Evolutionary conservation across 108 stramenopile species (phyloP), one percentile per base, ranked within the genome.

Genomic region (Pseudonitzschia multistriata): DNA sequence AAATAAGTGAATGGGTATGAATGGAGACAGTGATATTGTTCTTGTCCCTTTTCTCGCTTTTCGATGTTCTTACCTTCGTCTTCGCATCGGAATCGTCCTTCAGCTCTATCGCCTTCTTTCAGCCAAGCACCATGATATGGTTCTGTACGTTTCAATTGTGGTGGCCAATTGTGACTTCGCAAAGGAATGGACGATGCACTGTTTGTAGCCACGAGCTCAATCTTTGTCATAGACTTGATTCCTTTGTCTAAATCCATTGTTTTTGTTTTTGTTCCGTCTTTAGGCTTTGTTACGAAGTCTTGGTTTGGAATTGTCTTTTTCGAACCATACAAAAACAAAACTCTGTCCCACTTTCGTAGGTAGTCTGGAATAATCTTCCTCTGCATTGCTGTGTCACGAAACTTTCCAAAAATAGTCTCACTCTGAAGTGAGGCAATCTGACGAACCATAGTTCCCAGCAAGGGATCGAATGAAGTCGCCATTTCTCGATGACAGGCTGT

Each of bases 31-130:
- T 37, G 37, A 8, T 15, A 24, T n/a, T 39, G n/a, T 4, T 19
- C 14, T 17, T 24, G 13, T 40, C 25, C 15, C 36, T 33, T 55
- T 55, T 55, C 29, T 55, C 24, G 13, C 27, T 30, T n/a, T 55
- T 13, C 54, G 29, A 55, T 30, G 0, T 29, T 72, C 81, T 67
- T 82, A 84, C 83, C 69, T 55, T 73, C 45, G 27, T n/a, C 49
- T 15, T 75, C 57, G 14, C 81, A 79, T 4, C 50, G n/a, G 49
- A 74, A 82, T 25, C 45, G 35, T 13, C 67, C 81, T 63, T 83
- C 79, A 0, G 82, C 81, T 27, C 65, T 25, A 62, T 85, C 85
- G 21, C 85, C 85, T 27, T 59, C 81, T 67, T 72, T 29, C 0
- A 76, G 17, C 77, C 78, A 81, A 25, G 71, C 67, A 3, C 77